Base-by-base conservation (phyloP, 345 rosid genomes). In the Eucalyptus tenuipes region DNA sequence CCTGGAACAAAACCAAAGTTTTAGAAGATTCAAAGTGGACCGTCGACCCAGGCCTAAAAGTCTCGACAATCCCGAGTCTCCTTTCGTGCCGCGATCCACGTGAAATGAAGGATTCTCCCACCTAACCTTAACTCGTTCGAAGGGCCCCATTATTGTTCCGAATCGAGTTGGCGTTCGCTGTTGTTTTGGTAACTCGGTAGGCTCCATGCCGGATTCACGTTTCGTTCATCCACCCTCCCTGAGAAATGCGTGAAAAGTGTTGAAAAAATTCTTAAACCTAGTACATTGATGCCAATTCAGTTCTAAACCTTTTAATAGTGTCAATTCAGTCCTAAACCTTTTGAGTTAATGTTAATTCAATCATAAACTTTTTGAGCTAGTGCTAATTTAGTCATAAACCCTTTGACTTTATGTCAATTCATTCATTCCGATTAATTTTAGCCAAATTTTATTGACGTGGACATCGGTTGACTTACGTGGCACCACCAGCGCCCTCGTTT, bases 271-370 rank as follows among this genome's bases (percentile, higher is more conserved):
- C 10, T 0, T 20, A 52, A 18, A 52, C 0, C 1, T 52, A 18
- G 18, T 0, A 7, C 2, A 52, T 3, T 17, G 0, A 3, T 50
- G 0, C 1, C 1, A 7, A 50, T 50, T 50, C 0, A 16, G 1
- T 16, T 6, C 0, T 0, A 50, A 50, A 50, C 2, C 1, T 50
- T 50, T 6, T 50, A 3, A 50, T 17, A 7, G 0, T 52, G 1
- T 3, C 0, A 0, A 50, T 50, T 50, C 0, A 2, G 0, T 50
- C 0, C 0, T 6, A 50, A 50, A 50, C 0, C 0, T 16, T 50
- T 50, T 50, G 8, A 50, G 16, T 15, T 50, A 3, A 3, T 50
- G 1, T 3, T 3, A 50, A 50, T 50, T 50, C 2, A 50, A 3
- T 7, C 4, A 1, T 50, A 50, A 17, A 16, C 8, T 3, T 50